Percentiles rank a stretch among this genome's conserved stretches.
Evolutionary conservation across 306 rosid genomes (phyloP).

Genomic region (Casuarina equisetifolia): DNA sequence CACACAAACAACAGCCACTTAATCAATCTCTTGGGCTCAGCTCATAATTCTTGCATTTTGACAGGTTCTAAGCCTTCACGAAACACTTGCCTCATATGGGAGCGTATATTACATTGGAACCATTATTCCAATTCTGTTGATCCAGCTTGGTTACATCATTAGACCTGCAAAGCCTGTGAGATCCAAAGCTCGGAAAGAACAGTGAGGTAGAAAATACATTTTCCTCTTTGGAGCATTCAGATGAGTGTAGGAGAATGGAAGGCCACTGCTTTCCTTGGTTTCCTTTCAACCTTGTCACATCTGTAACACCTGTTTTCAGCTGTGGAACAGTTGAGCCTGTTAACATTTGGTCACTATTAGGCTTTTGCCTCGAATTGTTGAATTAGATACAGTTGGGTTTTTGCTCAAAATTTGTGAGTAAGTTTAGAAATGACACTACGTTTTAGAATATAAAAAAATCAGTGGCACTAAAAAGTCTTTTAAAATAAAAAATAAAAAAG

Average conservation of each 20-base stretch:
- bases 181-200: slow-evolving; percentile 69
- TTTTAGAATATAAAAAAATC: too few species aligned
- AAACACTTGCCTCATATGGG: slow-evolving; percentile 79
- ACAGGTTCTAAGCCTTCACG: slow-evolving; percentile 85
- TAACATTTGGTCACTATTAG: slow-evolving; percentile 21
- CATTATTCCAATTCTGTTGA: slow-evolving; percentile 55
- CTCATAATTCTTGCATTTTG: slow-evolving; percentile 22
- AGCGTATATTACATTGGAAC: slow-evolving; percentile 87
- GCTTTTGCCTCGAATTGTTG: slow-evolving; percentile 28
- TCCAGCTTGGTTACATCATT: slow-evolving; percentile 62
- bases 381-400: slow-evolving; percentile 4
- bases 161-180: slow-evolving; percentile 69
- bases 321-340: slow-evolving; percentile 21
- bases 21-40: neutral
- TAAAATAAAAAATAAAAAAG: too few species aligned
- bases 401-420: neutral
- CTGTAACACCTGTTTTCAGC: slow-evolving; percentile 31
- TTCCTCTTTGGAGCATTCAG: slow-evolving; percentile 27
- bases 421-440: neutral
- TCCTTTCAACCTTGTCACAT: slow-evolving; percentile 15
- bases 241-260: slow-evolving; percentile 27
- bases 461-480: too few species aligned
- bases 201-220: slow-evolving; percentile 42
- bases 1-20: neutral
- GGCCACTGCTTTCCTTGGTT: slow-evolving; percentile 30